Conservation (phyloP, 768 basidiomycete genomes). For the Trametes sanguinea region DNA sequence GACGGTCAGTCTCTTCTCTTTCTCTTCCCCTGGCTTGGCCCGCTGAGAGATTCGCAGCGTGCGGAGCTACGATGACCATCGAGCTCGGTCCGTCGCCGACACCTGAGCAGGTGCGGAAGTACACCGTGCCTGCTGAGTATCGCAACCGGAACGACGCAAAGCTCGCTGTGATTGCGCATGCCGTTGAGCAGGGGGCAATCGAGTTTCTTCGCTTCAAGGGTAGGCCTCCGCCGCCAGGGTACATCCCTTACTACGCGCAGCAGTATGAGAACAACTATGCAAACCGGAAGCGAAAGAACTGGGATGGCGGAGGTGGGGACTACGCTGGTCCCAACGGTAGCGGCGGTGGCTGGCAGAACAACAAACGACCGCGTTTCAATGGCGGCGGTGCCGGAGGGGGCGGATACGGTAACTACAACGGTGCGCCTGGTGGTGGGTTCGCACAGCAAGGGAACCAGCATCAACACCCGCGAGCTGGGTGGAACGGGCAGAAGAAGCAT, state of each 20-base stretch:
- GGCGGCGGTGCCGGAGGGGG: not conserved
- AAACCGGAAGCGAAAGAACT: conserved; percentile 18
- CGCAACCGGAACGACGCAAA: conserved; percentile 63
- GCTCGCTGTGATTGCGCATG: conserved; percentile 52
- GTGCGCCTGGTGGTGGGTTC: not conserved
- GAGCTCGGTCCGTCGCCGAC: conserved; percentile 38
- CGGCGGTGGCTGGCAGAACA: conserved; percentile 6
- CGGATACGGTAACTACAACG: not conserved
- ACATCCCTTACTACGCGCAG: conserved; percentile 27
- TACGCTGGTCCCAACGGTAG: not conserved
- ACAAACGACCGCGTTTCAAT: conserved; percentile 12
- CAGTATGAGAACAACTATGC: conserved; percentile 2
- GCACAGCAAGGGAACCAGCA: not conserved
- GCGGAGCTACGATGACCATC: conserved; percentile 52
- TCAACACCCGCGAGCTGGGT: not conserved
- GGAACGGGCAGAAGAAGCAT: conserved; percentile 15
- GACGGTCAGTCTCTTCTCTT: conserved; percentile 46
- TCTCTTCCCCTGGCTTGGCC: not conserved
- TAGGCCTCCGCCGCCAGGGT: conserved; percentile 41
- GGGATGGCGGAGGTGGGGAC: conserved; percentile 9
- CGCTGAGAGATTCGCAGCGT: conserved; percentile 41
- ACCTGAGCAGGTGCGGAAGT: conserved; percentile 43
- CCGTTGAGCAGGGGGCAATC: conserved; percentile 55
- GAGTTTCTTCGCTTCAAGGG: conserved; percentile 64
- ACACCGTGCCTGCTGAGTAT: conserved; percentile 51